Conservation (phyloP, 257 asterid genomes). For the Solanum rostratum region DNA sequence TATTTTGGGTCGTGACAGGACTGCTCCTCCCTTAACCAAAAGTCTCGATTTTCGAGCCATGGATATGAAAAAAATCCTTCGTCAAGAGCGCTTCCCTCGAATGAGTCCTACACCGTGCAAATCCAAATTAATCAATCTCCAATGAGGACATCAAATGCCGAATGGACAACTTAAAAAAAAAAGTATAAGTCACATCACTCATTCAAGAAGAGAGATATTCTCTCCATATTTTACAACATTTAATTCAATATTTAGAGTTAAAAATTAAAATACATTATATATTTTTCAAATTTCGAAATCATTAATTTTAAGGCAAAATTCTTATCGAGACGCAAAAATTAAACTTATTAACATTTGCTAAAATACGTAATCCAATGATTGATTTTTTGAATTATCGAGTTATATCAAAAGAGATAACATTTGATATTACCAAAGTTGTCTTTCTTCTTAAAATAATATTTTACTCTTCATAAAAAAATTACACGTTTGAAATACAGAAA, state of each 20-base stretch:
- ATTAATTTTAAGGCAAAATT: background rate
- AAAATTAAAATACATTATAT: background rate
- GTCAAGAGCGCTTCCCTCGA: too few relatives aligned
- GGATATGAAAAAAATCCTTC: too few relatives aligned
- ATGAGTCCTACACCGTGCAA: too few relatives aligned
- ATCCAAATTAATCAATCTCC: too few relatives aligned
- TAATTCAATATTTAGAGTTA: background rate
- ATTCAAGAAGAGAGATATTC: background rate
- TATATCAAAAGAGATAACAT: background rate
- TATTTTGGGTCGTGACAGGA: too few relatives aligned
- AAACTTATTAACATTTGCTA: background rate
- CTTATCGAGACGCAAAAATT: background rate
- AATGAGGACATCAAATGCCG: too few relatives aligned
- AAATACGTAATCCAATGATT: background rate
- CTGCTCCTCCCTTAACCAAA: too few relatives aligned
- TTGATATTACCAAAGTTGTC: background rate
- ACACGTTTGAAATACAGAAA: background rate
- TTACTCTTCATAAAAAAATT: background rate
- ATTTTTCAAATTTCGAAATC: background rate
- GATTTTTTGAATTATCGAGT: background rate
- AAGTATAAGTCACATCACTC: background rate
- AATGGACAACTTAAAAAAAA: too few relatives aligned
- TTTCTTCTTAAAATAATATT: background rate
- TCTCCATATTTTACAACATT: background rate
- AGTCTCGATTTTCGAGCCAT: too few relatives aligned